A percentile compares a stretch with the other conserved stretches of the same genome.
phyloP scores from a whole-genome alignment of 345 rosid species.

The Bruguiera gymnorhiza region DNA sequence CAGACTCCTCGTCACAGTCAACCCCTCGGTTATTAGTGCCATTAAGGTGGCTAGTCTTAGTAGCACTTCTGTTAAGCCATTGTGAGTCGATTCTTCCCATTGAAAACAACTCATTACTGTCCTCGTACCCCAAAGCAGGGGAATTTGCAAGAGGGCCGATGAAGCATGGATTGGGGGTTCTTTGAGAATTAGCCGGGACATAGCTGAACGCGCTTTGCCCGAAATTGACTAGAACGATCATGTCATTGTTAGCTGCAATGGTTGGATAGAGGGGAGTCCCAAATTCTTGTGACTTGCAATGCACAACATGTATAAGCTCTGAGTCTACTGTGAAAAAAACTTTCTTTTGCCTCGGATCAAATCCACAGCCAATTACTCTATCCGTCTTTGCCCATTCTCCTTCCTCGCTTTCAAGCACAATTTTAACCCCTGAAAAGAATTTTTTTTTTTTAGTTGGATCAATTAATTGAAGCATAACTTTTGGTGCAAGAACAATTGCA shows the following conservation, averaged over 20 bases:
- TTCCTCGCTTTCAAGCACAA: conserved; percentile 48
- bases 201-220: conserved; percentile 58
- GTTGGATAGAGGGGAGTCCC: conserved; percentile 61
- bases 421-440: conserved; percentile 51
- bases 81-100: conserved; percentile 89
- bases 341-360: conserved; percentile 55
- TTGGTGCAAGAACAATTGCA: conserved; percentile 1
- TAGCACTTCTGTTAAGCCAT: conserved; percentile 52
- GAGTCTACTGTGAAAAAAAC: conserved; percentile 60
- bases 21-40: conserved; percentile 26
- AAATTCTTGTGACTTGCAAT: conserved; percentile 56
- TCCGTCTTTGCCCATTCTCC: conserved; percentile 46
- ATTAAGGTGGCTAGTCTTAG: conserved; percentile 32
- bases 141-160: conserved; percentile 43
- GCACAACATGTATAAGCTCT: conserved; percentile 45
- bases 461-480: background rate
- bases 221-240: conserved; percentile 47
- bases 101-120: conserved; percentile 81
- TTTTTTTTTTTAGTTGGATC: background rate
- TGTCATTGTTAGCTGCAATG: conserved; percentile 49
- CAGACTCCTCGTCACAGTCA: conserved; percentile 78
- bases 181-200: conserved; percentile 45
- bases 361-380: conserved; percentile 66
- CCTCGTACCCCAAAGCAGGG: conserved; percentile 55
- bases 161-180: conserved; percentile 70